phyloP scores from a whole-genome alignment of 257 asterid species.

The Scutellaria barbata region DNA sequence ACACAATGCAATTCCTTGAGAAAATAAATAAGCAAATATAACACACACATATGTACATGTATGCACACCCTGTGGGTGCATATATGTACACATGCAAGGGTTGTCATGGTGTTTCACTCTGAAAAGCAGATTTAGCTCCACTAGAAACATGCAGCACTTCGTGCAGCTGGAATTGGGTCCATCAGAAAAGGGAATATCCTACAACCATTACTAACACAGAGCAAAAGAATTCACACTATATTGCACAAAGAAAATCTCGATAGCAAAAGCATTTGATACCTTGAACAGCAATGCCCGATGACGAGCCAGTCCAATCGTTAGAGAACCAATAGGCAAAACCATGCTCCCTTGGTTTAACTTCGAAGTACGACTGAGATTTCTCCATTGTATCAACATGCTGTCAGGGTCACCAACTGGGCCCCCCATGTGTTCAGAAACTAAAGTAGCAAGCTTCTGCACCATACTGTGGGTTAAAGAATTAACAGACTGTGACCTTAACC shows the following conservation, averaged over 20 bases:
- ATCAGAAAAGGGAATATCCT: slow-evolving; percentile 2
- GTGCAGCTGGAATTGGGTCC: slow-evolving; percentile 11
- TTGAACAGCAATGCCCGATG: slow-evolving; percentile 96
- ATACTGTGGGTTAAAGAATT: slow-evolving; percentile 48
- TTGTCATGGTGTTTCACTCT: slow-evolving; percentile 10
- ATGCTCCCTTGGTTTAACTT: slow-evolving; percentile 82
- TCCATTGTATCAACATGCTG: slow-evolving; percentile 77
- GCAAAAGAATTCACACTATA: not conserved
- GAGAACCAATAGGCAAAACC: slow-evolving; percentile 95
- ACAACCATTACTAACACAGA: slow-evolving; percentile 10
- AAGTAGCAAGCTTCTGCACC: slow-evolving; percentile 71
- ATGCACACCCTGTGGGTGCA: not conserved
- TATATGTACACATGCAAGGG: slow-evolving; percentile 1
- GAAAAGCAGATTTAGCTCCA: slow-evolving; percentile 31
- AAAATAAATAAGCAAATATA: slow-evolving; percentile 8
- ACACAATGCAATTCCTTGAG: not conserved
- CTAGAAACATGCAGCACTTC: slow-evolving; percentile 14
- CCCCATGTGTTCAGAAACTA: slow-evolving; percentile 94
- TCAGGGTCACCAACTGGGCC: slow-evolving; percentile 94
- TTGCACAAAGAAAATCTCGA: slow-evolving; percentile 5
- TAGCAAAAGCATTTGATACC: slow-evolving; percentile 52
- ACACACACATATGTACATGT: not conserved
- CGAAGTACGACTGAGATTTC: slow-evolving; percentile 60
- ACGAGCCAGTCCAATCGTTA: slow-evolving; percentile 90
- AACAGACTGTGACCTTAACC: slow-evolving; percentile 51